Evolutionary conservation across 768 basidiomycete genomes (phyloP).

Genomic region (Auricularia cornea): DNA sequence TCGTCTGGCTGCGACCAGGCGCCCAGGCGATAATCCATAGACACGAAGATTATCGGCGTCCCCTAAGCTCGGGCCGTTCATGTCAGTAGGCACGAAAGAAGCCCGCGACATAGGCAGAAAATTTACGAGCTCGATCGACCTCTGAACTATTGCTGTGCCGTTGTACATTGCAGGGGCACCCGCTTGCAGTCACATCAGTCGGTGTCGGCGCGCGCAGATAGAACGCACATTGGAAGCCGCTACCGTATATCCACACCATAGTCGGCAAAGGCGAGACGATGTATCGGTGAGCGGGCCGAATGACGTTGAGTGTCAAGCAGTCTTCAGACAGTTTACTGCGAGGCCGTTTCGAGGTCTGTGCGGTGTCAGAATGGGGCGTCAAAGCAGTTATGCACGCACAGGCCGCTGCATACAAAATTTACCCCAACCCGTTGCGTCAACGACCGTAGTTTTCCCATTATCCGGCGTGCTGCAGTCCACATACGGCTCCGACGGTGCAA

Average conservation of each 20-base stretch:
- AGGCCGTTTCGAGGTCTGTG: too few relatives aligned
- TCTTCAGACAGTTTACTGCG: constrained; percentile 29
- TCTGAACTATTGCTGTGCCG: constrained; percentile 19
- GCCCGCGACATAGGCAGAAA: neutral
- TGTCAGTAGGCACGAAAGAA: neutral
- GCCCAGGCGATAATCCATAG: too few relatives aligned
- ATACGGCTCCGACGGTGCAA: constrained; percentile 16
- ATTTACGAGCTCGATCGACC: constrained; percentile 19
- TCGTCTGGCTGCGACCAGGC: neutral
- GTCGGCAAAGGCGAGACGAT: constrained; percentile 28
- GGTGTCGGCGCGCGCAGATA: neutral
- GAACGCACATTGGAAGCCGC: constrained; percentile 19
- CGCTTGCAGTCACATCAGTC: neutral
- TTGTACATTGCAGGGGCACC: constrained; percentile 25
- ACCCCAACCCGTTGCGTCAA: constrained; percentile 24
- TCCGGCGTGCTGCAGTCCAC: too few relatives aligned
- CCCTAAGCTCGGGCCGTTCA: too few relatives aligned
- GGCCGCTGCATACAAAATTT: constrained; percentile 20
- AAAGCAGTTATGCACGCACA: neutral
- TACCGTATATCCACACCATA: constrained; percentile 38
- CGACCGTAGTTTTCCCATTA: constrained; percentile 14
- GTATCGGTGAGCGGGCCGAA: constrained; percentile 27
- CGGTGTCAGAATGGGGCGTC: neutral
- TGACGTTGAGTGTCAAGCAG: constrained; percentile 41
- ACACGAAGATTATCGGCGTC: too few relatives aligned